Base-by-base conservation (phyloP, 495 filamentous ascomycete genomes). In the Penicillium malachiteum region DNA sequence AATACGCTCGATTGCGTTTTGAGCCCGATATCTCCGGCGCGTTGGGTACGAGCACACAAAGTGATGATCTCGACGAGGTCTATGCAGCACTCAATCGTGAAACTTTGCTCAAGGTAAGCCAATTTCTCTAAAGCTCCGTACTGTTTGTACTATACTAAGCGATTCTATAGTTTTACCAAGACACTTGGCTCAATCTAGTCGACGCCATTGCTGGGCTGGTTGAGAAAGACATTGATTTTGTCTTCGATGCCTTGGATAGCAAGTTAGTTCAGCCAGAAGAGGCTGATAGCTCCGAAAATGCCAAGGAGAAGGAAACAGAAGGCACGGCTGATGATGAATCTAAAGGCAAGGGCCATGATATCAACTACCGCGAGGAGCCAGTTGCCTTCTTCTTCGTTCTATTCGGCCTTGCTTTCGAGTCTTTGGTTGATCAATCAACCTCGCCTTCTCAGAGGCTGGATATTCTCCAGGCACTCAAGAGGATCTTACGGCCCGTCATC, bases 311-410 rank as follows among this genome's bases (percentile, higher is more conserved):
- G 12, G 56, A 70, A 33, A 44, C 66, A 11, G 80, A 86, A 54
- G 75, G 83, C 18, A 71, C 65, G 1, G 64, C 78, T 5, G 62
- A 64, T 18, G 63, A 52, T 18, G 58, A 74, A 16, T 61, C 72
- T 3, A 81, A 85, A 65, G 84, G 75, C 4, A 78, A 79, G 55
- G 81, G 83, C 12, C 74, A 79, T 49, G 88, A 91, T 59, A 97
- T 99, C 70, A 96, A 97, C 65, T 97, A 97, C 65, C 90, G 94
- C 16, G 93, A 97, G 65, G 95, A 99, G 66, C 94, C 94, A 0
- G 91, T 97, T 13, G 94, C 94, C 1, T 99, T 99, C 78, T 99
- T 99, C 73, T 99, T 99, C 62, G 92, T 99, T 9, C 80, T 99
- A 1, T 99, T 97, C 63, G 94, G 94, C 21, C 87, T 99, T 53